Base-by-base conservation (phyloP, 2,329 filamentous ascomycete genomes). In the Curvularia lunata region DNA sequence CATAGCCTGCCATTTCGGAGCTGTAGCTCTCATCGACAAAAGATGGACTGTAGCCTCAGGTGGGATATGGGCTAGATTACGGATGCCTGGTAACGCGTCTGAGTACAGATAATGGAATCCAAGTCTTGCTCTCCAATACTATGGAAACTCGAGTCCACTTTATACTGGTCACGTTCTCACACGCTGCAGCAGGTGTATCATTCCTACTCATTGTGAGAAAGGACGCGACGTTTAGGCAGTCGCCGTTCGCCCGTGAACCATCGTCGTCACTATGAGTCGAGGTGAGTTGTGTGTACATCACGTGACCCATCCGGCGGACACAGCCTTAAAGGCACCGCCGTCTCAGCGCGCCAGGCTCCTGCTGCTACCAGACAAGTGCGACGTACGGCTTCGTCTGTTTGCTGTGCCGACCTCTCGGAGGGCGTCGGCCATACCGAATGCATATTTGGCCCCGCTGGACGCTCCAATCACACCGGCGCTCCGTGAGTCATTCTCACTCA, bases 401-500 rank as follows among this genome's bases (percentile, higher is more conserved):
- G 32, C 23, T 25, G 9, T 7, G 19, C 13, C 19, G 19, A 7
- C 6, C 47, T 18, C 16, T 38, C 46, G 46, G 21, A 13, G 9
- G 21, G 16, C 7, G 6, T 28, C 32, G 32, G 38, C 18, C 27
- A 8, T 42, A 9, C 27, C 18, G 21, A 16, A 5, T 21, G 6
- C 37, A 19, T 46, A 28, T 34, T 27, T 38, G 23, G 32, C 21
- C 21, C 38, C 30, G 12, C 40, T 10, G 9, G 1, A 34, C 21
- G 3, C 21, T 25, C 58, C 58, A 58, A 64, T 59, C 54, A 56
- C 27, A 34, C 18, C n/a, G 5, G 27, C 13, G 38, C 9, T 48
- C 45, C 45, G 38, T 65, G 65, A 67, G 54, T 67, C 65, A 67
- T 60, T 47, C 51, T 64, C 47, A 47, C 61, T 63, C 61, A 66